phyloP scores from a whole-genome alignment of 805 yeast species.

The Suhomyces canberraensis region DNA sequence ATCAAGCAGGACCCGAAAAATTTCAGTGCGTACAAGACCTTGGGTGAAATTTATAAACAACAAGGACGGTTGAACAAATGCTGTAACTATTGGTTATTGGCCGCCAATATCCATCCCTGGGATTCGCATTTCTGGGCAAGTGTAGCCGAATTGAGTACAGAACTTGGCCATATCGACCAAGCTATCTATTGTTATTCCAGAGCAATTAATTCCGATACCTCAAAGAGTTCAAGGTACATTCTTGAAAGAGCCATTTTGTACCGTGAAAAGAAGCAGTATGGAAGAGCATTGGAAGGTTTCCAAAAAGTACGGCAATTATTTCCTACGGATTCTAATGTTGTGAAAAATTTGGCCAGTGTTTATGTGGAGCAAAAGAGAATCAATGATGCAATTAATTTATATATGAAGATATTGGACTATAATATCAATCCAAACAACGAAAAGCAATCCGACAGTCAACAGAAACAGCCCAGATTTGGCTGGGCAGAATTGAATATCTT shows the following conservation, averaged over 20 bases:
- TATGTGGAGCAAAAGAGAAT: constrained; percentile 57
- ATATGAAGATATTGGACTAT: constrained; percentile 58
- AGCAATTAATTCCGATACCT: constrained; percentile 46
- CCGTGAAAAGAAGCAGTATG: constrained; percentile 60
- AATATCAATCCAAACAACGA: constrained; percentile 41
- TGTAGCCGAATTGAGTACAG: constrained; percentile 66
- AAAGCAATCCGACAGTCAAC: constrained; percentile 6
- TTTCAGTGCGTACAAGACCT: constrained; percentile 79
- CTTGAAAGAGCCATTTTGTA: constrained; percentile 66
- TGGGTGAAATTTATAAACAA: constrained; percentile 77
- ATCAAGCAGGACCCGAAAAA: constrained; percentile 74
- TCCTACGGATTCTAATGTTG: constrained; percentile 58
- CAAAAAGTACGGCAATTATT: constrained; percentile 50
- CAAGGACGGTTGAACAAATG: constrained; percentile 69
- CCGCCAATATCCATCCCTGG: constrained; percentile 72
- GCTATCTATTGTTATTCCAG: constrained; percentile 76
- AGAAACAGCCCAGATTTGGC: constrained; percentile 54
- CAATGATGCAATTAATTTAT: constrained; percentile 72
- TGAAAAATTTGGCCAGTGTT: constrained; percentile 55
- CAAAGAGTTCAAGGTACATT: constrained; percentile 52
- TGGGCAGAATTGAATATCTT: constrained; percentile 89
- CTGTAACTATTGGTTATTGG: constrained; percentile 76
- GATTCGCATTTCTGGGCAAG: constrained; percentile 77
- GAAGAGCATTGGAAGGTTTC: constrained; percentile 73
- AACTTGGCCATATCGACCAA: constrained; percentile 66